Conservation (phyloP, 2,329 filamentous ascomycete genomes). For the Fusarium scirpi region DNA sequence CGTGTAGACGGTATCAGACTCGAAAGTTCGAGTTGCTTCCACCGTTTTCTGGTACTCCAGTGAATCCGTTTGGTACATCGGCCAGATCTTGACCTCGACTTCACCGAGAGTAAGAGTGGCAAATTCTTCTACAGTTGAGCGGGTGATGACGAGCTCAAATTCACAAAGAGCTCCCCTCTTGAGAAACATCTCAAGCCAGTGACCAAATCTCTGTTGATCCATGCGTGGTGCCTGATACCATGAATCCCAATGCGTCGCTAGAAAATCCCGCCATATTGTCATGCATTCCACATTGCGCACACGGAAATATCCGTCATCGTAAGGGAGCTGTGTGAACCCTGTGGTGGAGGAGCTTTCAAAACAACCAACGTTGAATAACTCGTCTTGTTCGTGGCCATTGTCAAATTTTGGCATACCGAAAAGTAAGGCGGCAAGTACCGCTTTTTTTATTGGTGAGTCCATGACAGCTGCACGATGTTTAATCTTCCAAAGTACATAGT, state of each 20-base stretch:
- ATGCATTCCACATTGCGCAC: accelerated
- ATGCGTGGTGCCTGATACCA: accelerated
- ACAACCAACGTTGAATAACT: accelerated
- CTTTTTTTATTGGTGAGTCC: accelerated
- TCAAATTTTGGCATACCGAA: accelerated
- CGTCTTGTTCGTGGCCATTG: accelerated
- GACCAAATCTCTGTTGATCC: accelerated
- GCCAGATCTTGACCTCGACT: accelerated
- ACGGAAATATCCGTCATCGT: accelerated
- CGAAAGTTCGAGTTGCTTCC: background rate
- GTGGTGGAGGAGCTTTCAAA: accelerated
- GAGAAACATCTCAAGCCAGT: background rate
- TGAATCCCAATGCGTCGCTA: accelerated
- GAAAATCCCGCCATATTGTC: background rate
- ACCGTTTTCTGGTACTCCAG: accelerated
- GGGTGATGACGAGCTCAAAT: background rate
- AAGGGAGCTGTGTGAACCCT: accelerated
- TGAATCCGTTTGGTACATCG: accelerated
- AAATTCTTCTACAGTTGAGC: accelerated
- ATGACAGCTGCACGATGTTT: background rate
- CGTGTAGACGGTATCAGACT: background rate
- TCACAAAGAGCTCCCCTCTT: background rate
- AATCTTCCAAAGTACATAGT: background rate
- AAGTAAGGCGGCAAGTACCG: accelerated
- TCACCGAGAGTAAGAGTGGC: background rate